phyloP scores from a whole-genome alignment of 2,329 filamentous ascomycete species.

The Calonectria henricotiae region DNA sequence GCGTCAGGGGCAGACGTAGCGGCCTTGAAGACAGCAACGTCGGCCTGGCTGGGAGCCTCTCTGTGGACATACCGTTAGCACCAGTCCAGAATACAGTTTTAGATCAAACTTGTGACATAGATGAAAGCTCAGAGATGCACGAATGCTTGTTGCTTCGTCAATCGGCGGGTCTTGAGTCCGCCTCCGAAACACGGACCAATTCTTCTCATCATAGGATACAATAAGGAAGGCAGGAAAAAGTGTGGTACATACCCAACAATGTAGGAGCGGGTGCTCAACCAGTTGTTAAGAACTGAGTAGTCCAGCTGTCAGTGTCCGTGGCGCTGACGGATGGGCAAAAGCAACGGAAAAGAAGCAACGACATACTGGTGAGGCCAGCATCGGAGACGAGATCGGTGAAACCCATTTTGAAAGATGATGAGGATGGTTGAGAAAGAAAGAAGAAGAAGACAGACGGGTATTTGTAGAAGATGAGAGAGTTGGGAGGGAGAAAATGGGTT shows the following conservation, averaged over 20 bases:
- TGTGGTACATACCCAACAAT: conserved; percentile 81
- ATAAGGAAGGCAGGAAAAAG: neutral
- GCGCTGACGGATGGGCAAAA: conserved; percentile 49
- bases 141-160: conserved; percentile 83
- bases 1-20: conserved; percentile 82
- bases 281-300: conserved; percentile 78
- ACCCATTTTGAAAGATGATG: conserved; percentile 71
- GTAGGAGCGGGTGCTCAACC: conserved; percentile 84
- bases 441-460: conserved; percentile 47
- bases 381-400: conserved; percentile 80
- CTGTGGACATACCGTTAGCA: conserved; percentile 56
- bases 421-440: conserved; percentile 48
- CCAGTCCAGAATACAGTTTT: conserved; percentile 21
- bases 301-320: conserved; percentile 57
- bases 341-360: conserved; percentile 49
- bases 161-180: conserved; percentile 91
- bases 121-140: conserved; percentile 80
- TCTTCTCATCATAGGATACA: conserved; percentile 78
- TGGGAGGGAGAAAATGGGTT: conserved; percentile 56
- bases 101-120: conserved; percentile 31
- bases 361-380: conserved; percentile 70
- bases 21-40: conserved; percentile 96
- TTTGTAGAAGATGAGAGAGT: conserved; percentile 54
- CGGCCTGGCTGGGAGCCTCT: conserved; percentile 87
- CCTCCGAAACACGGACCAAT: conserved; percentile 97